A percentile compares a stretch with the other conserved stretches of the same genome.
phyloP scores from a whole-genome alignment of 805 yeast species.

The Tetrapisispora pingtungensis region DNA sequence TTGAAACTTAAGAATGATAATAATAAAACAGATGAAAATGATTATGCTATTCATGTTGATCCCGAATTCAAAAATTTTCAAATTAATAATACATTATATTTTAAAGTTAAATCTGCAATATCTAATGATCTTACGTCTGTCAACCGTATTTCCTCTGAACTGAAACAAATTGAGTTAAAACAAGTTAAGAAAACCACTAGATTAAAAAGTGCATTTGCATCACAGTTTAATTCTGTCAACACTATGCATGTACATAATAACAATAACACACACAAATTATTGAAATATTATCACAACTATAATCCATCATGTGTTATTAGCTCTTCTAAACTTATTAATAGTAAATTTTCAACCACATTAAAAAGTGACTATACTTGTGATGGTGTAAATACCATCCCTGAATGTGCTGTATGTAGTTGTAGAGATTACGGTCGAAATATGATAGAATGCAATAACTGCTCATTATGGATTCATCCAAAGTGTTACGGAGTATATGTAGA shows the following conservation, averaged over 20 bases:
- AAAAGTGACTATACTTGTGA: no score
- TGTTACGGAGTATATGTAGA: conserved; percentile 49
- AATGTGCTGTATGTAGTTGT: neutral
- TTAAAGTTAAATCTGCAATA: neutral
- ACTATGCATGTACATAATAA: conserved; percentile 1
- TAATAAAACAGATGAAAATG: neutral
- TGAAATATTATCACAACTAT: conserved; percentile 2
- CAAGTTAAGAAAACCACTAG: neutral
- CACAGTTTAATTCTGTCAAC: neutral
- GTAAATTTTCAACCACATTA: no score
- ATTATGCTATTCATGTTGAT: conserved; percentile 9
- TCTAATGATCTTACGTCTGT: neutral
- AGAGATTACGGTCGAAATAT: conserved; percentile 16
- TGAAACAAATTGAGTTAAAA: neutral
- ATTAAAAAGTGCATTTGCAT: no score
- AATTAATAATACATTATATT: conserved; percentile 5
- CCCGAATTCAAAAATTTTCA: conserved; percentile 8
- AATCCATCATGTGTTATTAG: no score
- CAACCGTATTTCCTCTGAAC: neutral
- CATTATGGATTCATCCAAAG: conserved; percentile 53
- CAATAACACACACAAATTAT: neutral
- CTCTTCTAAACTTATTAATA: no score
- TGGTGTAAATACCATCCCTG: no score
- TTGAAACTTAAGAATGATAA: neutral
- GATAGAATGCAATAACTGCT: conserved; percentile 52